Evolutionary conservation across 2,329 filamentous ascomycete genomes (phyloP).

Genomic region (Apiospora saccharicola): DNA sequence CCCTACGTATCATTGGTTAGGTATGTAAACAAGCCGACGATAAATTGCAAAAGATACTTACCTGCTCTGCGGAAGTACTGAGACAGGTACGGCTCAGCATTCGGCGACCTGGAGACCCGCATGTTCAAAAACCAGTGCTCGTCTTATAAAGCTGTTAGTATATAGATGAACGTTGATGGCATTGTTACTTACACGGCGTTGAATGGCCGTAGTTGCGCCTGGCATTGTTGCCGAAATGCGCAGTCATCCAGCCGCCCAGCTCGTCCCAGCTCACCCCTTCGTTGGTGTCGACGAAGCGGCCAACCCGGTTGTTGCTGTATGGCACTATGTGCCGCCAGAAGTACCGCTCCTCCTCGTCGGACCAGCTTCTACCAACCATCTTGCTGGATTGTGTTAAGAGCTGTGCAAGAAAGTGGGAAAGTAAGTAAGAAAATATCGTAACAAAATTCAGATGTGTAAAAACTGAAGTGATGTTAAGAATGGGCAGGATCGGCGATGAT

Average conservation of each 20-base stretch:
- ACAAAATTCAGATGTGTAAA: background rate
- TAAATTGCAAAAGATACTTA: constrained; percentile 28
- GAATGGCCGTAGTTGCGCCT: constrained; percentile 49
- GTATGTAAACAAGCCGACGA: background rate
- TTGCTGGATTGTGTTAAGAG: constrained; percentile 24
- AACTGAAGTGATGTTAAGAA: background rate
- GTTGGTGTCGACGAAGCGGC: constrained; percentile 35
- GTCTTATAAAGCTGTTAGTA: constrained; percentile 38
- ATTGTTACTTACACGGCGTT: constrained; percentile 49
- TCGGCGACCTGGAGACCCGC: constrained; percentile 47
- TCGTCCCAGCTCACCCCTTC: constrained; percentile 45
- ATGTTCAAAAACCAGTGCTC: constrained; percentile 56
- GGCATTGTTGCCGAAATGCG: constrained; percentile 42
- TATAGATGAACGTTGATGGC: background rate
- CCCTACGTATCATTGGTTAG: background rate
- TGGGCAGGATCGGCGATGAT: background rate
- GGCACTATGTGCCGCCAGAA: constrained; percentile 56
- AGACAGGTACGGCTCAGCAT: constrained; percentile 44
- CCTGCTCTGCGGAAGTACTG: constrained; percentile 40
- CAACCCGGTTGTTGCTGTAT: constrained; percentile 45
- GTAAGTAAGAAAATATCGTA: background rate
- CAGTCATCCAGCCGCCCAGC: constrained; percentile 49
- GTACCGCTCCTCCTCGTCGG: constrained; percentile 53
- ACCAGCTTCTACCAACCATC: constrained; percentile 62
- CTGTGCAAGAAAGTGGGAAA: background rate